Conservation (phyloP, 345 rosid genomes). For the Arabidopsis thaliana region DNA sequence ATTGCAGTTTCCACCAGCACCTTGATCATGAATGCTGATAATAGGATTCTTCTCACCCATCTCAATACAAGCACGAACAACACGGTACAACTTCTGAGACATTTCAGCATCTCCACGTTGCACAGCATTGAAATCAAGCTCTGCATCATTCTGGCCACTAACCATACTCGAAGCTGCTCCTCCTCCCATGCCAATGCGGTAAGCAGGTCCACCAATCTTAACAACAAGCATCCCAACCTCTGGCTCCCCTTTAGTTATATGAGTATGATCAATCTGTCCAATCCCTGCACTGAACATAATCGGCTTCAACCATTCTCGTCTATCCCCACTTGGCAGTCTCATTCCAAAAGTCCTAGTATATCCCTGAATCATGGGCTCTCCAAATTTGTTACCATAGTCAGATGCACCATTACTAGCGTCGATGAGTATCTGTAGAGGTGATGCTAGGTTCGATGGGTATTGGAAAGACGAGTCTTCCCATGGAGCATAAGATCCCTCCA, state of each 20-base stretch:
- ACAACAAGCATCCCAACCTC: constrained; percentile 93
- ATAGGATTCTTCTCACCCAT: constrained; percentile 93
- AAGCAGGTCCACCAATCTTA: constrained; percentile 98
- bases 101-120: constrained; percentile 98
- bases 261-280: constrained; percentile 90
- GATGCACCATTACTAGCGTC: constrained; percentile 97
- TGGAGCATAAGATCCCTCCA: constrained; percentile 84
- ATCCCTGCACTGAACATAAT: constrained; percentile 97
- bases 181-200: constrained; percentile 97
- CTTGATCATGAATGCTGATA: constrained; percentile 95
- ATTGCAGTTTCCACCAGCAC: constrained; percentile 97
- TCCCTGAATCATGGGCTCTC: constrained; percentile 96
- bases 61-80: constrained; percentile 88
- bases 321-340: constrained; percentile 94
- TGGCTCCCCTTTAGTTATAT: constrained; percentile 83
- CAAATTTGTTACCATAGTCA: constrained; percentile 94
- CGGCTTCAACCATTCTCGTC: constrained; percentile 96
- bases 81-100: constrained; percentile 93
- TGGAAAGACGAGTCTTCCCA: constrained; percentile 85
- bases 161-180: constrained; percentile 99
- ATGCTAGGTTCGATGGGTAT: constrained; percentile 82
- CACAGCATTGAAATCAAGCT: constrained; percentile 97
- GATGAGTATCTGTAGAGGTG: constrained; percentile 87
- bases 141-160: constrained; percentile 96
- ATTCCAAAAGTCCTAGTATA: constrained; percentile 88